Evolutionary conservation across 2,329 filamentous ascomycete species (phyloP).

Genomic region (Thielaviopsis cerberus): DNA sequence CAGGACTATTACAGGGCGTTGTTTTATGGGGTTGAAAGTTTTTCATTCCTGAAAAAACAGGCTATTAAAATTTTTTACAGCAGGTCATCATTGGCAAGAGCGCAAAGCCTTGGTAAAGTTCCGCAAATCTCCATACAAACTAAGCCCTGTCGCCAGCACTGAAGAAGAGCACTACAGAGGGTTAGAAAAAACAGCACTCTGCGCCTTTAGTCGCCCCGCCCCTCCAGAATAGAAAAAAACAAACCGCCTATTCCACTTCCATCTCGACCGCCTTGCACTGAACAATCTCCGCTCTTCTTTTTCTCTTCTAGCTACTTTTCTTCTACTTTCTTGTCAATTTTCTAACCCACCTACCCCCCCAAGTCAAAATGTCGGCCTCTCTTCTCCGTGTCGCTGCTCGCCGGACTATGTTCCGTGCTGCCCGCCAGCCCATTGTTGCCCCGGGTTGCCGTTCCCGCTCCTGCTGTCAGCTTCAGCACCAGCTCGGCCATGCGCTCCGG

Average conservation of each 20-base stretch:
- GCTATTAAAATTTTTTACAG: slow-evolving; percentile 1
- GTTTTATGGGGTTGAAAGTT: neutral
- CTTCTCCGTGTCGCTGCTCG: slow-evolving; percentile 56
- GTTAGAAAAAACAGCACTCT: neutral
- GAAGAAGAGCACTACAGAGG: too few species aligned
- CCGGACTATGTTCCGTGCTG: slow-evolving; percentile 42
- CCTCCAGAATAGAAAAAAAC: neutral
- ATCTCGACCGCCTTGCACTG: slow-evolving; percentile 12
- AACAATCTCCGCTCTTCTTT: slow-evolving; percentile 17
- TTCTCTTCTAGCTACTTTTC: neutral
- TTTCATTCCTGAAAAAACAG: slow-evolving; percentile 13
- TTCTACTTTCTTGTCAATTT: neutral
- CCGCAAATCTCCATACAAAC: neutral
- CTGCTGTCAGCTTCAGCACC: slow-evolving; percentile 31
- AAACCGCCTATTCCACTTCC: slow-evolving; percentile 8
- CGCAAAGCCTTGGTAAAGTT: neutral
- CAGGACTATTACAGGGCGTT: too few species aligned
- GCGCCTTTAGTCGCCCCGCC: neutral
- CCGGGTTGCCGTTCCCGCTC: slow-evolving; percentile 32
- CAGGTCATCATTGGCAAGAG: neutral
- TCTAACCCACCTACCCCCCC: slow-evolving; percentile 11
- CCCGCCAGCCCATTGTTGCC: slow-evolving; percentile 42
- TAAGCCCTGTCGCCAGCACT: neutral
- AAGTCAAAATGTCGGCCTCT: slow-evolving; percentile 40
- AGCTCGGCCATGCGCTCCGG: slow-evolving; percentile 40